A percentile compares a stretch with the other conserved stretches of the same genome.
These are phyloP conservation scores for Lipomyces japonicus DNA, from an alignment of 805 yeast species.

Conservation along the genomic window DNA sequence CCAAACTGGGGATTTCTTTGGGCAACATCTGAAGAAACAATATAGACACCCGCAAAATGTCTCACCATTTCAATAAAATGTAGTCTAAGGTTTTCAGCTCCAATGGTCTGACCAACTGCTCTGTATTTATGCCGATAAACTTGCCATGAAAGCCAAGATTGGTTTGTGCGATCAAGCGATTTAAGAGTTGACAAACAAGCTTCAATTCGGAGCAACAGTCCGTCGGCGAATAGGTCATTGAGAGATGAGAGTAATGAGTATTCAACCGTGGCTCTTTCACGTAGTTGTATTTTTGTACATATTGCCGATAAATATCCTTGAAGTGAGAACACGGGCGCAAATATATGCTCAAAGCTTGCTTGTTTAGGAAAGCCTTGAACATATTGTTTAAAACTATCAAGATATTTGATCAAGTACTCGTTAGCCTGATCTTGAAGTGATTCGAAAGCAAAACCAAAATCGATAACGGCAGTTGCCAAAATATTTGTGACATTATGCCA, in stretches of 20 bases:
- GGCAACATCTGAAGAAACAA: slow-evolving; percentile 29
- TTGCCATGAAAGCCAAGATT: slow-evolving; percentile 5
- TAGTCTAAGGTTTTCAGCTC: slow-evolving; percentile 32
- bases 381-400: slow-evolving; percentile 29
- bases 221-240: slow-evolving; percentile 2
- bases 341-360: slow-evolving; percentile 3
- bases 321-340: slow-evolving; percentile 32
- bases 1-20: background rate
- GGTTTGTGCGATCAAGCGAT: slow-evolving; percentile 2
- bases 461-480: slow-evolving; percentile 37
- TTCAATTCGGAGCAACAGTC: slow-evolving; percentile 10
- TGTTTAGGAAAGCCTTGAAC: slow-evolving; percentile 15
- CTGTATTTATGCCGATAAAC: slow-evolving; percentile 14
- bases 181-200: slow-evolving; percentile 17
- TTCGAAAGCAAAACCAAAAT: slow-evolving; percentile 29
- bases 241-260: slow-evolving; percentile 1
- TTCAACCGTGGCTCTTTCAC: slow-evolving; percentile 6
- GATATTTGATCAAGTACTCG: slow-evolving; percentile 32
- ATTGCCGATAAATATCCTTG: slow-evolving; percentile 40
- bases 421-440: slow-evolving; percentile 34
- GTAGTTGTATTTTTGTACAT: slow-evolving; percentile 4
- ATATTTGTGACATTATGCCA: slow-evolving; percentile 43
- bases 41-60: slow-evolving; percentile 34
- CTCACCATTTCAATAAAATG: slow-evolving; percentile 20
- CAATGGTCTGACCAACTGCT: slow-evolving; percentile 29